phyloP scores from a whole-genome alignment of 1,284 basidiomycete genomes.

The Fistulina hepatica region DNA sequence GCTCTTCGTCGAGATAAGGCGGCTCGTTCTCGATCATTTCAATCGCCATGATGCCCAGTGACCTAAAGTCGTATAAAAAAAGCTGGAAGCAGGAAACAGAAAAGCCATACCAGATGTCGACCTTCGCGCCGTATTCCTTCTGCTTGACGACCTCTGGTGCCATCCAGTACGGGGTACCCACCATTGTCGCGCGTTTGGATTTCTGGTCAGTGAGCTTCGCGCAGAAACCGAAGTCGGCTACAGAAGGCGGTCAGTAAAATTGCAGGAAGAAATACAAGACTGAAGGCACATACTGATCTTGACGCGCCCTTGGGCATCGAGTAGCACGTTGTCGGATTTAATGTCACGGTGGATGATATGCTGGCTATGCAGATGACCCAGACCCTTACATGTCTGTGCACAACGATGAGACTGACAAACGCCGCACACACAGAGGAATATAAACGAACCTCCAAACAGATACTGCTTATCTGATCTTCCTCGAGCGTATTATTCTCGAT shows the following conservation, averaged over 20 bases:
- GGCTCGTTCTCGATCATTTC: conserved; percentile 99
- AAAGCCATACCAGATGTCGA: conserved; percentile 80
- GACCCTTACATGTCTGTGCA: conserved; percentile 82
- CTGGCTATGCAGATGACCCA: conserved; percentile 88
- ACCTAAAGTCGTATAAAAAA: conserved; percentile 45
- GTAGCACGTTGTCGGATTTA: conserved; percentile 94
- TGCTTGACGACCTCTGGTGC: conserved; percentile 99
- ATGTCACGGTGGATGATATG: conserved; percentile 98
- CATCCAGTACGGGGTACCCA: conserved; percentile 99
- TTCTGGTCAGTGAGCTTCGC: conserved; percentile 97
- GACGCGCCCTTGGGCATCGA: conserved; percentile 86
- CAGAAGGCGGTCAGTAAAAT: conserved; percentile 2
- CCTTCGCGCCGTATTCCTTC: conserved; percentile 97
- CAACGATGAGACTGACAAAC: background rate
- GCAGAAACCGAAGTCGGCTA: conserved; percentile 97
- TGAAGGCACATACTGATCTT: conserved; percentile 77
- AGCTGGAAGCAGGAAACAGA: background rate
- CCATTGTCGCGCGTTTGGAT: conserved; percentile 98
- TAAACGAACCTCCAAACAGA: conserved; percentile 74
- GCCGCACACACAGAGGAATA: conserved; percentile 1
- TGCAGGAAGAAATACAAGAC: conserved; percentile 1
- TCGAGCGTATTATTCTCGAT: conserved; percentile 96
- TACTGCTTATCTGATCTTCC: conserved; percentile 94
- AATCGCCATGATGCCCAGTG: conserved; percentile 97
- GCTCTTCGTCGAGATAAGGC: conserved; percentile 96